A percentile compares a stretch with the other conserved stretches of the same genome.
These are phyloP conservation scores for Amoebophrya sp. DNA, from an alignment of 169 alveolate genomes.

Conservation along the genomic window DNA sequence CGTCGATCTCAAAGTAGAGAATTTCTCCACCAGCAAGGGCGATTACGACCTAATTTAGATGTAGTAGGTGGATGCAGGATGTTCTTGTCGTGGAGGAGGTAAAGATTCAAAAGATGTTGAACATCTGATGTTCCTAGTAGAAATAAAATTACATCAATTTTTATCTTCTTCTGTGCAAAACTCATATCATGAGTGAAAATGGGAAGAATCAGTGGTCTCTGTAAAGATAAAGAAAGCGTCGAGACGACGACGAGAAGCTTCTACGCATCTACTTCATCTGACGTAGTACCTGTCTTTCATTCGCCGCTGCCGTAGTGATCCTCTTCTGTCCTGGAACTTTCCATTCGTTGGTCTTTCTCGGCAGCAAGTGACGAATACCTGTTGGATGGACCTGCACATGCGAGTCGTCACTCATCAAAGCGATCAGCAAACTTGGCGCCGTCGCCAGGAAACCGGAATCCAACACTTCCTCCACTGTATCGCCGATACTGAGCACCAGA, in stretches of 20 bases:
- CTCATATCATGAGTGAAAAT: too few relatives aligned
- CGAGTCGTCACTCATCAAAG: slow-evolving; percentile 74
- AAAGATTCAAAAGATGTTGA: too few relatives aligned
- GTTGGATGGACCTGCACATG: slow-evolving; percentile 81
- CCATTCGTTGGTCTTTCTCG: slow-evolving; percentile 65
- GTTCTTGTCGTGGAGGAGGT: too few relatives aligned
- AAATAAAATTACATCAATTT: too few relatives aligned
- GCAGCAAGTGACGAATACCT: slow-evolving; percentile 75
- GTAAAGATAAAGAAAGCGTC: too few relatives aligned
- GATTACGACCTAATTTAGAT: slow-evolving; percentile 42
- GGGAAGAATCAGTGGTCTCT: too few relatives aligned
- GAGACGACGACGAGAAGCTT: too few relatives aligned
- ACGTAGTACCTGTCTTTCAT: slow-evolving; percentile 74
- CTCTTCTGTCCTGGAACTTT: slow-evolving; percentile 65
- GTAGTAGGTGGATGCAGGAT: too few relatives aligned
- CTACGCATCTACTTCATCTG: too few relatives aligned
- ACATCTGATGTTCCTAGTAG: too few relatives aligned
- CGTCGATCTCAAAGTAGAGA: slow-evolving; percentile 86
- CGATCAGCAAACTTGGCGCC: slow-evolving; percentile 50
- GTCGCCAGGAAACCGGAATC: slow-evolving; percentile 59
- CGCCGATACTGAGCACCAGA: slow-evolving; percentile 87
- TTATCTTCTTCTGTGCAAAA: too few relatives aligned
- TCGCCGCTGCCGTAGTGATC: slow-evolving; percentile 81
- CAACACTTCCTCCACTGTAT: slow-evolving; percentile 80
- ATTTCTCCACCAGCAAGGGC: slow-evolving; percentile 77